Conservation (phyloP, 331 rosid species). For the Acacia concinna region DNA sequence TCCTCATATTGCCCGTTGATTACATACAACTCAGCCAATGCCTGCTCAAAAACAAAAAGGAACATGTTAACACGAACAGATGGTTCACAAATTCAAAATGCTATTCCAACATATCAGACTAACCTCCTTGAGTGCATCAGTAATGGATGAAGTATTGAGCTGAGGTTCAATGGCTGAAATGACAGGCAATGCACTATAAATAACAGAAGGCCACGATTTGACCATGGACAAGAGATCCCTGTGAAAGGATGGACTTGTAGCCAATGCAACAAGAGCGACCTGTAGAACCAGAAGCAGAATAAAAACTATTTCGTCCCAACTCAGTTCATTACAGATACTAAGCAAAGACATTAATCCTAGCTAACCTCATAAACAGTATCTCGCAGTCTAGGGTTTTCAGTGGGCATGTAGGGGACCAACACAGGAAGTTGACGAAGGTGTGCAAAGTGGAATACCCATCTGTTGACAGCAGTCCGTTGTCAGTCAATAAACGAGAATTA, state of each 20-base stretch:
- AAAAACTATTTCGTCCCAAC: conserved; percentile 20
- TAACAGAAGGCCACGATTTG: conserved; percentile 84
- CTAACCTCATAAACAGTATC: conserved; percentile 98
- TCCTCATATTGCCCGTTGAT: conserved; percentile 82
- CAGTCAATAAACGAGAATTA: conserved; percentile 36
- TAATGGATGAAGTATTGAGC: conserved; percentile 77
- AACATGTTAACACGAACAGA: conserved; percentile 12
- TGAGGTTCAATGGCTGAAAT: conserved; percentile 97
- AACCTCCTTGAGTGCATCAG: conserved; percentile 89
- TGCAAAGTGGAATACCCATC: conserved; percentile 99
- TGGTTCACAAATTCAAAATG: conserved; percentile 23
- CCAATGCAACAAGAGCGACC: conserved; percentile 98
- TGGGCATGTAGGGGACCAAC: conserved; percentile 88
- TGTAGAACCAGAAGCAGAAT: conserved; percentile 39
- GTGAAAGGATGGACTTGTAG: conserved; percentile 87
- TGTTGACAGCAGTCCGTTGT: conserved; percentile 39
- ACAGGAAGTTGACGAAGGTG: conserved; percentile 99
- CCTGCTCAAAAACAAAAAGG: conserved; percentile 50
- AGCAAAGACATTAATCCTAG: conserved; percentile 26
- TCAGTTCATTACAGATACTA: conserved; percentile 13
- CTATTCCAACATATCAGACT: conserved; percentile 32
- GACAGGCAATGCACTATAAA: conserved; percentile 83
- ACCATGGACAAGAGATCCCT: conserved; percentile 71
- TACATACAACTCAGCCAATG: conserved; percentile 86
- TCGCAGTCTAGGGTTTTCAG: conserved; percentile 78